These are phyloP conservation scores for Zygosaccharomyces siamensis DNA, from an alignment of 805 yeast species.

Conservation along the genomic window DNA sequence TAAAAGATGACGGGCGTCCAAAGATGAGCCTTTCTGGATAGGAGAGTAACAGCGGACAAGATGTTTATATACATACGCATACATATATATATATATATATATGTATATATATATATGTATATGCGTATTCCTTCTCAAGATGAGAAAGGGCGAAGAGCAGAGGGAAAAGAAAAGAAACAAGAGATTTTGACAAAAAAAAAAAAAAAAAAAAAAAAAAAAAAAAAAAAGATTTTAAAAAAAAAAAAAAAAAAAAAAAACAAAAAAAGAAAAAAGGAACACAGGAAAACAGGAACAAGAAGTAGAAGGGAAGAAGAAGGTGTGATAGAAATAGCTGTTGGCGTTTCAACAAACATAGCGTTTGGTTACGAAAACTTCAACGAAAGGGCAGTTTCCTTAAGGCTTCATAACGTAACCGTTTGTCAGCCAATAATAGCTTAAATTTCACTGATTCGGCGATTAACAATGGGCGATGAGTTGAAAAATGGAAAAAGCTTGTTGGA, in stretches of 20 bases:
- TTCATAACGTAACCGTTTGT: too few species aligned
- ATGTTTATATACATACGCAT: neutral
- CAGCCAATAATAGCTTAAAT: too few species aligned
- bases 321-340: too few species aligned
- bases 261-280: neutral
- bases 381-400: too few species aligned
- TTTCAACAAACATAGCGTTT: too few species aligned
- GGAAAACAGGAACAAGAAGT: too few species aligned
- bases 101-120: neutral
- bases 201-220: neutral
- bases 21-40: neutral
- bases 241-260: neutral
- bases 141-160: neutral
- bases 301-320: too few species aligned
- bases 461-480: constrained; percentile 7
- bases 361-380: too few species aligned
- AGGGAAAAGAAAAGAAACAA: neutral
- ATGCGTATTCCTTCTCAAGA: neutral
- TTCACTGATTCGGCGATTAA: too few species aligned
- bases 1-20: too few species aligned
- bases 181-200: constrained; percentile 1
- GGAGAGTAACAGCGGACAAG: neutral
- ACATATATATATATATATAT: neutral
- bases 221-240: constrained; percentile 1
- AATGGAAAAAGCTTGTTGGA: constrained; percentile 3